Conservation (phyloP, 441 rosid genomes). For the Jatropha podagrica region DNA sequence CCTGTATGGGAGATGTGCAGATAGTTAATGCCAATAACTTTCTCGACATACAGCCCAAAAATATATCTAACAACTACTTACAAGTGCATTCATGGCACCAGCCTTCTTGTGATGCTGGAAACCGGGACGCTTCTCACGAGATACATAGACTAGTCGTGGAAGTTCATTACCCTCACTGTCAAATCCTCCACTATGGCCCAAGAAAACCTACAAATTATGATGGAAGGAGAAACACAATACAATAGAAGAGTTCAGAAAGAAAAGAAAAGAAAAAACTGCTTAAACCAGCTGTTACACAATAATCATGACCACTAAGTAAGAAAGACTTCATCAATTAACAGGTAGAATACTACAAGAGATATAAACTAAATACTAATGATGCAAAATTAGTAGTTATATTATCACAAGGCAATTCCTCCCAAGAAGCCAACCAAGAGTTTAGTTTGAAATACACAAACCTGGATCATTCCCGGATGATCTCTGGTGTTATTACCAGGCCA, state of each 20-base stretch:
- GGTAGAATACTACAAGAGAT: not conserved
- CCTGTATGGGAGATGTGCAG: constrained; percentile 18
- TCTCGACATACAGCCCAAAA: not conserved
- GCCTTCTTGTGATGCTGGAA: constrained; percentile 63
- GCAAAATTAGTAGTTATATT: not conserved
- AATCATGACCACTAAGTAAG: not conserved
- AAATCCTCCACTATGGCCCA: constrained; percentile 40
- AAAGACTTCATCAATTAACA: not conserved
- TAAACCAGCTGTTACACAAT: not conserved
- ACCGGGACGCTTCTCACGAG: constrained; percentile 62
- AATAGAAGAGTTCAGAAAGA: not conserved
- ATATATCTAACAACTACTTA: constrained; percentile 23
- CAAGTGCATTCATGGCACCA: constrained; percentile 59
- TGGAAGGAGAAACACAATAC: constrained; percentile 1
- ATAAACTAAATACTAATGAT: not conserved
- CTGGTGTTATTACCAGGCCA: constrained; percentile 44
- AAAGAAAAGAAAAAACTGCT: not conserved
- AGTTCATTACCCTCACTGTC: constrained; percentile 42
- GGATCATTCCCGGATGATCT: constrained; percentile 46
- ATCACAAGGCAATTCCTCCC: not conserved
- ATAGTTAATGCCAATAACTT: not conserved
- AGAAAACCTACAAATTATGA: constrained; percentile 32
- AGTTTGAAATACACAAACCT: constrained; percentile 27
- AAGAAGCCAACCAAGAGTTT: not conserved
- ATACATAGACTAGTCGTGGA: constrained; percentile 52